Conservation (phyloP, 768 basidiomycete genomes). For the Mycena floridula region DNA sequence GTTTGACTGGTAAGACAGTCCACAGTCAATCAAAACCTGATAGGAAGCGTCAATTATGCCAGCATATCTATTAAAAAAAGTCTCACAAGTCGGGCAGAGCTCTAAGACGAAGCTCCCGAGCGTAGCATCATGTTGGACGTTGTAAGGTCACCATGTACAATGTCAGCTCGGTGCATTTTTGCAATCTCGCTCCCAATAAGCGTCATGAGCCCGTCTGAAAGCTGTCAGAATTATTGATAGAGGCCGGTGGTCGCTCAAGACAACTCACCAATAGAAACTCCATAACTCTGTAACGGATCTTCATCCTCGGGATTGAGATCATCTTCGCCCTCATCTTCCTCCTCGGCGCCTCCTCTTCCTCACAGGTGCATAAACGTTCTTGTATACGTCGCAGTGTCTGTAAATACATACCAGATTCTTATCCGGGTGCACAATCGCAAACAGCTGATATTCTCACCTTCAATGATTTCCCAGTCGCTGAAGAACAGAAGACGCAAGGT, state of each 20-base stretch:
- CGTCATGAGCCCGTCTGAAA: slow-evolving; percentile 63
- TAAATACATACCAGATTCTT: no score
- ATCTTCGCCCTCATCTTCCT: slow-evolving; percentile 26
- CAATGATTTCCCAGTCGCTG: no score
- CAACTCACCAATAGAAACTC: slow-evolving; percentile 54
- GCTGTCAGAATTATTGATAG: slow-evolving; percentile 1
- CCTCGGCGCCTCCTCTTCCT: slow-evolving; percentile 58
- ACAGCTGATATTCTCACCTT: no score
- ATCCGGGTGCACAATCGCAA: no score
- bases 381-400: no score
- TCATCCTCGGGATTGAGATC: slow-evolving; percentile 19
- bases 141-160: slow-evolving; percentile 94
- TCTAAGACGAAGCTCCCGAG: slow-evolving; percentile 7
- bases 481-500: no score
- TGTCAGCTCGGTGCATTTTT: slow-evolving; percentile 81
- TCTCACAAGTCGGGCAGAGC: slow-evolving; percentile 36
- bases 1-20: slow-evolving; percentile 76
- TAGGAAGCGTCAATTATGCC: not conserved
- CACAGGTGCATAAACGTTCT: no score
- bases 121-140: slow-evolving; percentile 98
- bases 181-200: slow-evolving; percentile 83
- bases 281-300: slow-evolving; percentile 40
- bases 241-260: not conserved
- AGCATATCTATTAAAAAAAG: not conserved
- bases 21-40: slow-evolving; percentile 91